Base-by-base conservation (phyloP, 1,139 yeast species). In the Pichia sp. region DNA sequence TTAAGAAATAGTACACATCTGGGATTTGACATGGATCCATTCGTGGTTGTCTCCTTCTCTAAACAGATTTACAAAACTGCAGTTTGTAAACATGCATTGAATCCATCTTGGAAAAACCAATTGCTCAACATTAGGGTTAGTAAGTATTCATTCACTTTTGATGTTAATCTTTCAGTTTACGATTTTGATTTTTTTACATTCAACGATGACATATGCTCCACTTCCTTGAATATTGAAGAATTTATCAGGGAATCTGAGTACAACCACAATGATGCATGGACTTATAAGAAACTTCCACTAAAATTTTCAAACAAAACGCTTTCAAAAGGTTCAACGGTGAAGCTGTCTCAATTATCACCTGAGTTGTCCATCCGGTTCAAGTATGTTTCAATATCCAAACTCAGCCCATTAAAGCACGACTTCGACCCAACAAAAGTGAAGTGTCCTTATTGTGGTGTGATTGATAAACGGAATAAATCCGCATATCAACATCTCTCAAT, bases 1-100 rank as follows among this genome's bases (percentile, higher is more conserved):
- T 64, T 75, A 31, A 67, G 63, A 39, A 77, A 73, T 48, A 62
- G 74, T 23, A 68, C 80, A 1, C 66, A 88, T 16, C 74, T 87
- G 16, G 79, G 91, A 1, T 91, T 81, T 52, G 96, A 87, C 56
- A 85, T 91, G 94, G 98, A 91, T 53, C 97, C 98, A 0, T 91
- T 88, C 60, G 94, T 88, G 6, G 91, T 88, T 14, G 79, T 85
- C 1, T 79, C 96, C 0, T 86, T 88, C 57, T 96, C 96, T 11
- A 81, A 84, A 52, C 81, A 82, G 45, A 86, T 93, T 0, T 88
- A 77, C 56, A 72, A 94, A 47, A 87, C 96, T 0, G 80, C 91
- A 18, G 82, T 87, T 77, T 74, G 79, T 49, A 73, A 86, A 21
- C 97, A 88, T 53, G 81, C 85, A 1, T 59, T 86, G 35, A 81